phyloP scores from a whole-genome alignment of 176 grass and related monocot genomes.

The Musa acuminata region DNA sequence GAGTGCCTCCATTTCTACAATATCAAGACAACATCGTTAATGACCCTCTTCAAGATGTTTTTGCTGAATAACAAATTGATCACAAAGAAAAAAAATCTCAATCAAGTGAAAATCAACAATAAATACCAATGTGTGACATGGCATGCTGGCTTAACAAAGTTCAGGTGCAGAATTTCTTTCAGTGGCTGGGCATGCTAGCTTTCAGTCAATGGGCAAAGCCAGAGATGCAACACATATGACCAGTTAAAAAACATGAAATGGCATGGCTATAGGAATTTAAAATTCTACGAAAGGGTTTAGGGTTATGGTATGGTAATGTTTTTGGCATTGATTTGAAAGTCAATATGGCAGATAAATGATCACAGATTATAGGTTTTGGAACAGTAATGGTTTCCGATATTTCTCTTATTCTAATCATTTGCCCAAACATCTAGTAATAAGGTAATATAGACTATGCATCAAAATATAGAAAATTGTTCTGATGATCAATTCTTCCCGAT shows the following conservation, averaged over 20 bases:
- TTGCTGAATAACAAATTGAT: neutral
- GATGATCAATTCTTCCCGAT: neutral
- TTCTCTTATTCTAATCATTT: neutral
- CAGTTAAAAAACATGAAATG: too few species aligned
- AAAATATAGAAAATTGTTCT: neutral
- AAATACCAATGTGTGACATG: too few species aligned
- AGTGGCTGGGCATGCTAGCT: too few species aligned
- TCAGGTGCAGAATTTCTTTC: too few species aligned
- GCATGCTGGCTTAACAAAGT: too few species aligned
- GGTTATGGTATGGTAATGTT: neutral
- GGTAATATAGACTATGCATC: neutral
- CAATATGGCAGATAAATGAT: too few species aligned
- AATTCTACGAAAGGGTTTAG: neutral
- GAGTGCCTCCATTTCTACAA: constrained; percentile 29
- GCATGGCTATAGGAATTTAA: neutral
- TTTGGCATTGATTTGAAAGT: too few species aligned
- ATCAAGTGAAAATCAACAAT: too few species aligned
- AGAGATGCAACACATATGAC: too few species aligned
- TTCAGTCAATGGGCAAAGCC: too few species aligned
- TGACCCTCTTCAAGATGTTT: neutral
- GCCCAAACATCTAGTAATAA: neutral
- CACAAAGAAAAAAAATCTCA: too few species aligned
- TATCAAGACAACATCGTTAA: neutral
- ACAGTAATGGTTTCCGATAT: neutral
- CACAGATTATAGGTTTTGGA: neutral